Evolutionary conservation across 495 filamentous ascomycete species (phyloP), one percentile per base, ranked within the genome.

Genomic region (Aspergillus olivimuriae): DNA sequence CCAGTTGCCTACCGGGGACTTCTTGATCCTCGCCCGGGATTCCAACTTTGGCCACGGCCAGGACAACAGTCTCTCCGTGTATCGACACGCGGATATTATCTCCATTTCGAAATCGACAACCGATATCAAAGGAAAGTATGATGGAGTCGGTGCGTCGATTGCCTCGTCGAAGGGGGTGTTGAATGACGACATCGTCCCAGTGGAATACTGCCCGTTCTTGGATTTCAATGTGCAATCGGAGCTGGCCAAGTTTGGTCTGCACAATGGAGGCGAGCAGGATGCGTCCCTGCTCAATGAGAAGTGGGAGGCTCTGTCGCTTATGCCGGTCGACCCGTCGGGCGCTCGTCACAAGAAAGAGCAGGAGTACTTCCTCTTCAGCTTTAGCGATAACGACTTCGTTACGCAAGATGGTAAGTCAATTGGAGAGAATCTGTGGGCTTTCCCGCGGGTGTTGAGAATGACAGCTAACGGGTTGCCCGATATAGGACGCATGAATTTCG

Each of bases 381-480:
- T 86, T 22, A 82, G 74, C 48, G 86, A 90, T 51, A 88, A 92
- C 60, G 85, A 90, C 58, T 88, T 89, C 49, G 81, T 89, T 35
- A 89, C 85, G 3, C 80, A 89, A 59, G 69, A 89, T 65, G 85
- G 83, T 79, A 55, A 46, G 67, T 51, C 7, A n/a, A n/a, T n/a
- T 28, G 5, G 24, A 5, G 24, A 28, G 24, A 28, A 28, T 28
- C 5, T 28, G 11, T 28, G 11, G n/a, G n/a, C n/a, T n/a, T n/a
- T n/a, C n/a, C n/a, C n/a, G n/a, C n/a, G n/a, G n/a, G n/a, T n/a
- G n/a, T n/a, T n/a, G n/a, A n/a, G n/a, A n/a, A n/a, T n/a, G n/a
- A n/a, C n/a, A n/a, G n/a, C n/a, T n/a, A n/a, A n/a, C n/a, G n/a
- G n/a, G n/a, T n/a, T n/a, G n/a, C n/a, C n/a, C n/a, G n/a, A n/a